These are phyloP conservation scores for Mucor circinelloides DNA, from an alignment of 371 early-diverging fungal species.

Conservation along the genomic window DNA sequence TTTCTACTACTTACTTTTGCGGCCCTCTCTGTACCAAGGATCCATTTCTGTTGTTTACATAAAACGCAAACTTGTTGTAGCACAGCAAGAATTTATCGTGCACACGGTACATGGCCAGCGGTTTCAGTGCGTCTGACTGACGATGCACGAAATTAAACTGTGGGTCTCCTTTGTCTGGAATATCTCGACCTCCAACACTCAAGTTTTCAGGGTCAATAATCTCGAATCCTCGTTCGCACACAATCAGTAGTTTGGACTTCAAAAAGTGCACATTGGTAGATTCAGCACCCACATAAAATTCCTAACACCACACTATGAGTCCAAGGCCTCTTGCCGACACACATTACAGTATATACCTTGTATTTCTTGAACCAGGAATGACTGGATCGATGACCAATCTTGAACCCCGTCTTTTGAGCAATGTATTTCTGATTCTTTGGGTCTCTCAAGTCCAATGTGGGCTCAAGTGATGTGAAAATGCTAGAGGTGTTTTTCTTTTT, in stretches of 20 bases:
- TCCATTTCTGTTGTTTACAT: slow-evolving; percentile 69
- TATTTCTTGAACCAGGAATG: slow-evolving; percentile 43
- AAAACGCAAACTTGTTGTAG: slow-evolving; percentile 88
- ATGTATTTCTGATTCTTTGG: slow-evolving; percentile 33
- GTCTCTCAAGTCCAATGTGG: slow-evolving; percentile 45
- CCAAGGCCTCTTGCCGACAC: not conserved
- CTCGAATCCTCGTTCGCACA: slow-evolving; percentile 83
- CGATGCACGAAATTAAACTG: slow-evolving; percentile 74
- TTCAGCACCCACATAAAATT: slow-evolving; percentile 85
- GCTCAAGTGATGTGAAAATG: slow-evolving; percentile 44
- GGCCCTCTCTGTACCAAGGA: slow-evolving; percentile 38
- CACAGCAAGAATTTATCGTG: slow-evolving; percentile 71
- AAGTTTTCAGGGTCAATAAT: slow-evolving; percentile 73
- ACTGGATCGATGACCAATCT: slow-evolving; percentile 33
- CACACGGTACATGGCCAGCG: slow-evolving; percentile 80
- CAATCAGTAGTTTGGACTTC: slow-evolving; percentile 73
- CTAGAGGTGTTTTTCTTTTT: slow-evolving; percentile 53
- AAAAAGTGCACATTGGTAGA: slow-evolving; percentile 73
- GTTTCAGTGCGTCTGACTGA: slow-evolving; percentile 61
- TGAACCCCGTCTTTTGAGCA: slow-evolving; percentile 13
- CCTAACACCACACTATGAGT: slow-evolving; percentile 31
- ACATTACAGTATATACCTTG: slow-evolving; percentile 12
- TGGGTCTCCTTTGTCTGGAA: slow-evolving; percentile 72
- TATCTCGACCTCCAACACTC: slow-evolving; percentile 33
- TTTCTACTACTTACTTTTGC: slow-evolving; percentile 28